phyloP scores from a whole-genome alignment of 169 alveolate genomes.

The Toxoplasma gondii region DNA sequence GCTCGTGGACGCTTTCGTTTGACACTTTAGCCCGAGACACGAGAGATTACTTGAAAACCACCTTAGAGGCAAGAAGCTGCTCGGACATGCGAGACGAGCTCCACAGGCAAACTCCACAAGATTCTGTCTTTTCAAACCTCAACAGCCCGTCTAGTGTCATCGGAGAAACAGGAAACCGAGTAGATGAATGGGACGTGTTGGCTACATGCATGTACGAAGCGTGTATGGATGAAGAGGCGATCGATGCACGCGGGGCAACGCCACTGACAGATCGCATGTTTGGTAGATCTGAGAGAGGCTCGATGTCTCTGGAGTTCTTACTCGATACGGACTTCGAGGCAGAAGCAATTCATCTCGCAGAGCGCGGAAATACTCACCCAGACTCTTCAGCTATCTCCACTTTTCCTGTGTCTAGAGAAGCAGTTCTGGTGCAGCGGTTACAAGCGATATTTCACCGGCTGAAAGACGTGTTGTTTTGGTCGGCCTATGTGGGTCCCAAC shows the following conservation, averaged over 20 bases:
- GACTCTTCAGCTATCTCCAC: neutral
- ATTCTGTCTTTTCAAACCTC: neutral
- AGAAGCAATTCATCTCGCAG: neutral
- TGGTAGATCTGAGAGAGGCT: neutral
- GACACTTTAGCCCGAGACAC: constrained; percentile 11
- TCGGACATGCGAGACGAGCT: constrained; percentile 3
- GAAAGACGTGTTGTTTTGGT: constrained; percentile 21
- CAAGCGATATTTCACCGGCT: neutral
- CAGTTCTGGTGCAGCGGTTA: neutral
- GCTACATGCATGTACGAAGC: constrained; percentile 24
- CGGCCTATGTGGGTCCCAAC: neutral
- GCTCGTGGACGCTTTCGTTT: neutral
- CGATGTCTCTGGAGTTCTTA: neutral
- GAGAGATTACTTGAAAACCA: neutral
- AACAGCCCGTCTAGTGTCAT: neutral
- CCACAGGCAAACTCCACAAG: neutral
- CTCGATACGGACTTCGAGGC: neutral
- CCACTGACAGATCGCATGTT: constrained; percentile 25
- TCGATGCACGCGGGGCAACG: constrained; percentile 30
- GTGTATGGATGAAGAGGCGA: constrained; percentile 34
- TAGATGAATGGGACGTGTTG: constrained; percentile 24
- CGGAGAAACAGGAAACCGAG: neutral
- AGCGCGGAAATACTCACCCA: neutral
- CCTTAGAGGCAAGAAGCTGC: constrained; percentile 25
- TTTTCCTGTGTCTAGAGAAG: neutral